phyloP scores from a whole-genome alignment of 257 asterid genomes.

The Primulina eburnea region DNA sequence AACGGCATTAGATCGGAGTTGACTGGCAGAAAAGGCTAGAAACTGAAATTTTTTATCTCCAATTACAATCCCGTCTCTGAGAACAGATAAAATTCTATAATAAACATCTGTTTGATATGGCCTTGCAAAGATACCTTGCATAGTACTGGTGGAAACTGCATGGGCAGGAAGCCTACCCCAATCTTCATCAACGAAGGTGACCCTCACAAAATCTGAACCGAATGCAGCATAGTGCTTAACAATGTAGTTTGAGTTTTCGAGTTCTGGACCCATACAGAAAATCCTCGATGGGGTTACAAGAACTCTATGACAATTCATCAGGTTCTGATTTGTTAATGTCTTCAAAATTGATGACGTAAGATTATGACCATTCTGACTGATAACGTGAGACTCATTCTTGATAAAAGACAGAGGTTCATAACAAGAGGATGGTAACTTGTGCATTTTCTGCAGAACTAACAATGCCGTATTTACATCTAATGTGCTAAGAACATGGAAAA shows the following conservation, averaged over 20 bases:
- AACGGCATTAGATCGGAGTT: constrained; percentile 74
- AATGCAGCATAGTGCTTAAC: constrained; percentile 68
- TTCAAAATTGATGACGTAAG: constrained; percentile 31
- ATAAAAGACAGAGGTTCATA: constrained; percentile 61
- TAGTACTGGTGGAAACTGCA: constrained; percentile 47
- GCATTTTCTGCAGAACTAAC: constrained; percentile 61
- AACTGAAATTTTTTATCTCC: constrained; percentile 74
- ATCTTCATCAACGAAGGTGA: constrained; percentile 95
- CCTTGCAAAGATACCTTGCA: constrained; percentile 63
- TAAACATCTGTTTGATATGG: constrained; percentile 61
- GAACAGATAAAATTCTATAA: constrained; percentile 58
- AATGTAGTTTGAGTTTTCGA: constrained; percentile 79
- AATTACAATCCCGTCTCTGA: constrained; percentile 65
- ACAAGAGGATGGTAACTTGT: constrained; percentile 61
- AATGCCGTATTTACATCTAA: constrained; percentile 49
- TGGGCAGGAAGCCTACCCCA: constrained; percentile 65
- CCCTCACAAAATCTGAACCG: constrained; percentile 79
- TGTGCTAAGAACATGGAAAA: constrained; percentile 50
- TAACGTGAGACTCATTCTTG: constrained; percentile 29
- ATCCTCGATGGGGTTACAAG: constrained; percentile 77
- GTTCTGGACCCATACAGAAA: constrained; percentile 91
- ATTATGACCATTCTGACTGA: constrained; percentile 29
- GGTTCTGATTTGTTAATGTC: constrained; percentile 42
- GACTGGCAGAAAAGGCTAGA: constrained; percentile 93
- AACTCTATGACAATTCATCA: constrained; percentile 82